These are phyloP conservation scores for Neurospora sp. DNA, from an alignment of 495 filamentous ascomycete genomes.

Conservation along the genomic window DNA sequence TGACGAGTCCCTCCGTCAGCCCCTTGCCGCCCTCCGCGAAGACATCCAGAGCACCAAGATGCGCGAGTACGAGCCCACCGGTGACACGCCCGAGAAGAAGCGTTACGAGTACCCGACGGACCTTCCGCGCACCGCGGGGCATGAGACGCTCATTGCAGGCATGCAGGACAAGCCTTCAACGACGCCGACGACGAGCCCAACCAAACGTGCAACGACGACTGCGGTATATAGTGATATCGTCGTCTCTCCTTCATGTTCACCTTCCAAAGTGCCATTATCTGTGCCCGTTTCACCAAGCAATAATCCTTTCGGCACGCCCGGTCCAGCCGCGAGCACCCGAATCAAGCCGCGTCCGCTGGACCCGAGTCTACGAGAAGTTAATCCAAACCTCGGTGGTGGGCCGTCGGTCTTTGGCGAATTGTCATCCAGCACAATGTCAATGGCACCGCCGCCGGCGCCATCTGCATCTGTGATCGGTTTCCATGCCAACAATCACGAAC, in stretches of 20 bases:
- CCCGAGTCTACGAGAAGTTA: slow-evolving; percentile 35
- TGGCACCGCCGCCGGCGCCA: not conserved
- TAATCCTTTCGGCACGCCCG: slow-evolving; percentile 7
- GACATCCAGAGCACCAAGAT: slow-evolving; percentile 51
- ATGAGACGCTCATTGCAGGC: slow-evolving; percentile 55
- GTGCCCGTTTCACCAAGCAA: slow-evolving; percentile 1
- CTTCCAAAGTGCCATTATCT: not conserved
- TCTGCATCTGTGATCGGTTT: not conserved
- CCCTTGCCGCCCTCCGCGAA: slow-evolving; percentile 57
- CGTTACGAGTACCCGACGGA: slow-evolving; percentile 64
- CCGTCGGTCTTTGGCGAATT: slow-evolving; percentile 17
- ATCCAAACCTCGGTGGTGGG: slow-evolving; percentile 24
- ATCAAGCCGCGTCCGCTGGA: slow-evolving; percentile 2
- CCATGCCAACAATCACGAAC: slow-evolving; percentile 21
- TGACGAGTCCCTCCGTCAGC: slow-evolving; percentile 48
- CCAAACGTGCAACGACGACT: not conserved
- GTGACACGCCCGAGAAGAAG: slow-evolving; percentile 70
- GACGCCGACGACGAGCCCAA: slow-evolving; percentile 9
- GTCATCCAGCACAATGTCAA: slow-evolving; percentile 18
- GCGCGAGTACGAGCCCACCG: slow-evolving; percentile 72
- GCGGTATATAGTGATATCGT: slow-evolving; percentile 28
- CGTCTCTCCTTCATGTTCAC: slow-evolving; percentile 15
- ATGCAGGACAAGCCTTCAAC: slow-evolving; percentile 32
- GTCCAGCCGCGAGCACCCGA: not conserved
- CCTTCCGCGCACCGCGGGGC: slow-evolving; percentile 66